Evolutionary conservation across 257 asterid species (phyloP), one percentile per base, ranked within the genome.

Genomic region (Solanum pinnatisectum): DNA sequence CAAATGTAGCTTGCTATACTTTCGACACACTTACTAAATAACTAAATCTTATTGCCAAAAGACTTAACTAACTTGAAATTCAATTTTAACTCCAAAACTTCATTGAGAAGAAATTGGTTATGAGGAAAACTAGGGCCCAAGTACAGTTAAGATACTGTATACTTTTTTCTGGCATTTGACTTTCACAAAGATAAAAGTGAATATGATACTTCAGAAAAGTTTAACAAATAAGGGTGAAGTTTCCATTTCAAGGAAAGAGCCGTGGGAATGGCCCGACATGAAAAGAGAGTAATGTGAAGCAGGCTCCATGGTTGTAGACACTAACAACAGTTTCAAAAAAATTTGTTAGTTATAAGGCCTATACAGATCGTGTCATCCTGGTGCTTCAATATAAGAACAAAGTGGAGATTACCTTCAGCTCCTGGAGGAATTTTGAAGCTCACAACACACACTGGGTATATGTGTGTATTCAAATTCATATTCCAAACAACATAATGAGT

Each of bases 381-480:
- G 42, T 78, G 14, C 84, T 78, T 40, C 33, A 27, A 25, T 78
- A 78, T 78, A 77, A 39, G 65, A 42, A 78, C 25, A 78, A 78
- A 42, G 65, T 44, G 67, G 67, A 79, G 40, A 89, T 91, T 91
- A 93, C 96, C 96, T 93, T 90, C 93, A 87, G 90, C 89, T 88
- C 93, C 88, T 76, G 97, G 90, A 88, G 94, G 84, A 91, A 93
- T 63, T 94, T 92, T 93, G 98, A 96, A 97, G 91, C 98, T 93
- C 89, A 97, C 91, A 84, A 91, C 93, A 89, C 74, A 95, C 90
- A 96, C 99, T 3, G 99, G 98, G 88, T 92, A 93, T 91, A 96
- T 92, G 86, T 96, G 98, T 88, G 99, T 89, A 89, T 90, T 92
- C 91, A 92, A 88, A 91, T 97, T 94, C 97, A 94, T 95, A 92